Evolutionary conservation across 345 rosid species (phyloP), one percentile per base, ranked within the genome.

Genomic region (Rhodamnia argentea): DNA sequence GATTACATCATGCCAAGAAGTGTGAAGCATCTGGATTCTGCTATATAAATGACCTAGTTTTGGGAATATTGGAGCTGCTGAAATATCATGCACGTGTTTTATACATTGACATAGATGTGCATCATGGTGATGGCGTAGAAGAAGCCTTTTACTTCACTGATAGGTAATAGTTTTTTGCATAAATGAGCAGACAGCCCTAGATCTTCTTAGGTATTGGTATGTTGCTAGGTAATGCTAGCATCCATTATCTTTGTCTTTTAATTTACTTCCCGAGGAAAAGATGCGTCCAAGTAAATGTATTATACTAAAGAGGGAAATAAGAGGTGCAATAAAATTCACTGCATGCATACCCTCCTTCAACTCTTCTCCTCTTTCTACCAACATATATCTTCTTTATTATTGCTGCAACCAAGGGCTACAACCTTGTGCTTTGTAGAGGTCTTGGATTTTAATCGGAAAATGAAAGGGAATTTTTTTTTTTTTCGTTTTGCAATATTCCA

Each of bases 41-140:
- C 89, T 97, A 96, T 91, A 97, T 97, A 88, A 97, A 97, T 76
- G 99, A 97, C 92, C 92, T 97, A 87, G 99, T 97, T 54, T 90
- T 97, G 89, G 99, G 99, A 86, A 97, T 96, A 84, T 90, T 97
- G 86, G 99, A 97, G 94, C 93, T 97, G 89, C 88, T 97, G 86
- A 97, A 95, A 89, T 87, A 97, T 87, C 98, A 97, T 92, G 90
- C 98, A 59, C 99, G 98, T 57, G 97, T 97, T 58, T 82, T 97
- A 58, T 97, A 97, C 85, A 92, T 97, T 84, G 99, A 97, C 89
- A 97, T 97, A 83, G 99, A 97, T 86, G 99, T 97, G 87, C 99
- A 97, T 93, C 99, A 97, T 23, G 99, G 99, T 85, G 99, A 97
- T 91, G 99, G 99, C n/a, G 99, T 97, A 44, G 99, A 97, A 92